Percentiles rank a stretch among this genome's conserved stretches.
Evolutionary conservation across 2,329 filamentous ascomycete genomes (phyloP).

Genomic region (Botryotinia narcissicola): DNA sequence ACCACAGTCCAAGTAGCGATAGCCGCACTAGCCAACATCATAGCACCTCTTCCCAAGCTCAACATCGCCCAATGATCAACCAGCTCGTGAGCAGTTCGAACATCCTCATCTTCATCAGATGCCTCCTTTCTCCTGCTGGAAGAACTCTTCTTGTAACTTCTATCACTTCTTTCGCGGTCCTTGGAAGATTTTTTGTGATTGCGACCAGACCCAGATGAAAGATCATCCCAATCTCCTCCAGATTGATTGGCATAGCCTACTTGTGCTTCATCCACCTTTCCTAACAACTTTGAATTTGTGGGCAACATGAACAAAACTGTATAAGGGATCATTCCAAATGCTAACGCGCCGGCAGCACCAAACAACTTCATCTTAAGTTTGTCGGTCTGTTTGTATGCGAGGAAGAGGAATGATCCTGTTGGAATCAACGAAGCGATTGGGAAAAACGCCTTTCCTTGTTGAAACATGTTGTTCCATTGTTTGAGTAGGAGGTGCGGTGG

Average conservation of each 20-base stretch:
- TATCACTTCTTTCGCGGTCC: slow-evolving; percentile 11
- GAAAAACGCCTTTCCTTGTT: slow-evolving; percentile 41
- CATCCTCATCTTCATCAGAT: slow-evolving; percentile 43
- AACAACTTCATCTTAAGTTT: slow-evolving; percentile 38
- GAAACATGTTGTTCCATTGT: slow-evolving; percentile 52
- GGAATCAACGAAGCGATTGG: slow-evolving; percentile 43
- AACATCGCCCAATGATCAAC: slow-evolving; percentile 55
- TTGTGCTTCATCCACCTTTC: slow-evolving; percentile 44
- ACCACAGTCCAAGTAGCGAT: slow-evolving; percentile 36
- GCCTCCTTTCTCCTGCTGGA: slow-evolving; percentile 30
- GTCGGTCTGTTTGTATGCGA: slow-evolving; percentile 42
- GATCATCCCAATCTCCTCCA: slow-evolving; percentile 11
- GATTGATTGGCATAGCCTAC: slow-evolving; percentile 27
- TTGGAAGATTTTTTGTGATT: slow-evolving; percentile 19
- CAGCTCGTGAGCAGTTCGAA: slow-evolving; percentile 50
- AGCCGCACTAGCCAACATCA: slow-evolving; percentile 34
- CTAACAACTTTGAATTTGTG: slow-evolving; percentile 49
- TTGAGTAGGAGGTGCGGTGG: slow-evolving; percentile 54
- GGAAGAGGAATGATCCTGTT: slow-evolving; percentile 44
- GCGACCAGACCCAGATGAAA: slow-evolving; percentile 14
- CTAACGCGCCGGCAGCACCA: slow-evolving; percentile 45
- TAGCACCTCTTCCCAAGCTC: slow-evolving; percentile 47
- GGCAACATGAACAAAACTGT: slow-evolving; percentile 47
- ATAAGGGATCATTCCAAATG: slow-evolving; percentile 51
- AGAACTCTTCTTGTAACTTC: slow-evolving; percentile 19